These are phyloP conservation scores for Trametes coccinea DNA, from an alignment of 768 basidiomycete species.

Conservation along the genomic window DNA sequence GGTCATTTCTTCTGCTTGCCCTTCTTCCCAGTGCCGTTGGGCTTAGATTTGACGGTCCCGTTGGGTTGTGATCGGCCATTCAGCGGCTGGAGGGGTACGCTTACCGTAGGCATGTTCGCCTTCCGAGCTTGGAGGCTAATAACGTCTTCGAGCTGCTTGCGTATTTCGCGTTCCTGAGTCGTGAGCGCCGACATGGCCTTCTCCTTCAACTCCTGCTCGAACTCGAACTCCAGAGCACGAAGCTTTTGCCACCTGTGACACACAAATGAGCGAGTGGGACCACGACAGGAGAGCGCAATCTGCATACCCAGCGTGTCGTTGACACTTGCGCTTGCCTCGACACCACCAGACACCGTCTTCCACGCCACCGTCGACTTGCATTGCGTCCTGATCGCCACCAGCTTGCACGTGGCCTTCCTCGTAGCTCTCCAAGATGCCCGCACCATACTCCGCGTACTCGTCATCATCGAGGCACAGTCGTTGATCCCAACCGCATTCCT, in stretches of 20 bases:
- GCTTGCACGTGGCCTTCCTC: constrained; percentile 40
- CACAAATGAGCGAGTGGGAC: neutral
- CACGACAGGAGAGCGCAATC: constrained; percentile 8
- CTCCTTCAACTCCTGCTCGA: constrained; percentile 77
- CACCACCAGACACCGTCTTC: constrained; percentile 74
- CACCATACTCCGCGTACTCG: constrained; percentile 71
- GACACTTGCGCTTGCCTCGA: constrained; percentile 69
- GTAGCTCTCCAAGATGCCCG: constrained; percentile 69
- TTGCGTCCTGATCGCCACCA: constrained; percentile 40
- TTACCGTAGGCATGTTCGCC: neutral
- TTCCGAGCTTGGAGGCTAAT: constrained; percentile 33
- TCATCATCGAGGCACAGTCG: constrained; percentile 82
- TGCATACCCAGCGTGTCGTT: constrained; percentile 73
- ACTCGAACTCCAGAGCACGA: constrained; percentile 66
- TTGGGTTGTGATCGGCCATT: constrained; percentile 29
- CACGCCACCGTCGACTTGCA: constrained; percentile 36
- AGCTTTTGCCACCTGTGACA: constrained; percentile 72
- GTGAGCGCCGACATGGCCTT: constrained; percentile 66
- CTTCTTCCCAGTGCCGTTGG: constrained; percentile 37
- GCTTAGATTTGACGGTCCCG: constrained; percentile 44
- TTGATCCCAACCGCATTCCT: constrained; percentile 88
- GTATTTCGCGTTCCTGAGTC: constrained; percentile 74
- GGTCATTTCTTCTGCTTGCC: constrained; percentile 49
- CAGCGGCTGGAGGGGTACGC: constrained; percentile 23
- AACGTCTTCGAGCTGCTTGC: constrained; percentile 75